Base-by-base conservation (phyloP, 2,329 filamentous ascomycete species). In the Cyphellophora europaea region DNA sequence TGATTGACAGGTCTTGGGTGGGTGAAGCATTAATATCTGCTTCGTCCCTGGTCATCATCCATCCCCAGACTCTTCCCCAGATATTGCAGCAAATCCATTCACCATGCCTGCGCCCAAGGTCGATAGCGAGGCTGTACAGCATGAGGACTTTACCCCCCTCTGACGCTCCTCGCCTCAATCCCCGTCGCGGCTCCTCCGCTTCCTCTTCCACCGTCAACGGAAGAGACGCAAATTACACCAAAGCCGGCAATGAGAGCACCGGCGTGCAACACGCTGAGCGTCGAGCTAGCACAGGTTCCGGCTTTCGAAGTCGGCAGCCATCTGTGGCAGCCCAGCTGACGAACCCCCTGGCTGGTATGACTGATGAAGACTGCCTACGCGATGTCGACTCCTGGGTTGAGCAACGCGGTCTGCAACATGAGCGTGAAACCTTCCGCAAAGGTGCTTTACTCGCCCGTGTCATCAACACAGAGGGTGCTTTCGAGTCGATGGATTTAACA, bases 261-360 rank as follows among this genome's bases (percentile, higher is more conserved):
- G 8, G n/a, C 8, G 8, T 8, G 8, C 21, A 25, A 25, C 21
- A 35, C 12, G 27, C 14, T 27, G 37, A 31, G 11, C 17, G 34
- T 28, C 33, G 14, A 19, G 13, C 12, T 11, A 35, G 32, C 32
- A 21, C 17, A 13, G 31, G 31, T 6, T 17, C 16, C 19, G 32
- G 10, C 6, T 31, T 21, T 12, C 14, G 27, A 4, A 13, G 15
- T 10, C 33, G 37, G 6, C 37, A 37, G 19, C 19, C 34, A 6
- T 32, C 19, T n/a, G 37, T 36, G 13, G 28, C 37, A 6, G 37
- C 37, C 5, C 29, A 36, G n/a, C 28, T 40, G 13, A 27, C 23
- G 33, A 79, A 78, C 27, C 69, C 70, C 11, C 58, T 79, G 4
- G 65, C 61, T 2, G 69, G 65, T 0, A 62, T 78, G 6, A 61